Percentiles rank a stretch among this genome's conserved stretches.
phyloP scores from a whole-genome alignment of 1,284 basidiomycete genomes.

The Cutaneotrichosporon curvatum region DNA sequence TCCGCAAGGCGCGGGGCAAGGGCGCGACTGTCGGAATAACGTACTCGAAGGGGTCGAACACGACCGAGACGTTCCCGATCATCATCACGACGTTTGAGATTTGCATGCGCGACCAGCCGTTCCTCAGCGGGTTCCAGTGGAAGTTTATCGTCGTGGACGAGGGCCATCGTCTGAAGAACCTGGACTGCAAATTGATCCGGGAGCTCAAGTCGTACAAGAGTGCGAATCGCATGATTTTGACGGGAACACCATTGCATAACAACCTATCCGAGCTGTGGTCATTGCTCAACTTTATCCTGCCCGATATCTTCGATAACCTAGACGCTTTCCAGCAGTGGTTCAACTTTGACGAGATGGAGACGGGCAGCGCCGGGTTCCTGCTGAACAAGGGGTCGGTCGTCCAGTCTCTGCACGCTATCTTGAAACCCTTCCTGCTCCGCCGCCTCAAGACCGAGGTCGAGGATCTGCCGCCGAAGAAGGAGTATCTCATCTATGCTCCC shows the following conservation, averaged over 20 bases:
- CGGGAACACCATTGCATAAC: constrained; percentile 90
- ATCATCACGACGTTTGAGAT: constrained; percentile 90
- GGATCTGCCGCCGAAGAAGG: constrained; percentile 74
- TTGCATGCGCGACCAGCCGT: constrained; percentile 70
- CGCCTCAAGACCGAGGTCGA: constrained; percentile 89
- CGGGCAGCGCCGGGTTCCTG: constrained; percentile 39
- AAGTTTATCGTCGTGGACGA: constrained; percentile 92
- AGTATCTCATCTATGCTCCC: constrained; percentile 89
- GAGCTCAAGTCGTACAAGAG: constrained; percentile 84
- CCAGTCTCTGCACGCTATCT: constrained; percentile 74
- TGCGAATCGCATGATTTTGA: constrained; percentile 83
- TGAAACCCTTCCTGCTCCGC: constrained; percentile 91
- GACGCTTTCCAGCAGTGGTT: constrained; percentile 87
- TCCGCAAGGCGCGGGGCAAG: constrained; percentile 21
- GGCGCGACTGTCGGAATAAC: constrained; percentile 8
- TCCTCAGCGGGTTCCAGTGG: constrained; percentile 67
- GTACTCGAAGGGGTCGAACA: constrained; percentile 19
- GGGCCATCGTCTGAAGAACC: constrained; percentile 87
- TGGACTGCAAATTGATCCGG: constrained; percentile 79
- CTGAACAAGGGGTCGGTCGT: constrained; percentile 59
- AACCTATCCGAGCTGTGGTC: constrained; percentile 92
- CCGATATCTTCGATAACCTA: constrained; percentile 83
- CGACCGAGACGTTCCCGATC: constrained; percentile 37
- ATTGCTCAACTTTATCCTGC: constrained; percentile 87
- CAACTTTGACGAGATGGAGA: constrained; percentile 44